A percentile compares a stretch with the other conserved stretches of the same genome.
Conservation (phyloP, 768 basidiomycete genomes). For the Mycena sanguinolenta region DNA sequence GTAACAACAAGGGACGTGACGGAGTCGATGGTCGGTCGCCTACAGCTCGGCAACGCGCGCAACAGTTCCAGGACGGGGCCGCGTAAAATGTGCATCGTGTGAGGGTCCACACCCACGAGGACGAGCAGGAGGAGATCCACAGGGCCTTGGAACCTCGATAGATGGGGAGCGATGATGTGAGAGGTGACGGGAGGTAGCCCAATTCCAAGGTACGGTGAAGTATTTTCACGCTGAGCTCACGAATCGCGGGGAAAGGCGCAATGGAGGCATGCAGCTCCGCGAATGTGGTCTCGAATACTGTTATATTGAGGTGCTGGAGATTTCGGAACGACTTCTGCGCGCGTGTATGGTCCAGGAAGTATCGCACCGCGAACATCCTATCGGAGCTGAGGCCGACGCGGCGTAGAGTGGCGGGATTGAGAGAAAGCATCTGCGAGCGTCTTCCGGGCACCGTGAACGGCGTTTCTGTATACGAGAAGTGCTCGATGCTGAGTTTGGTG, state of each 20-base stretch:
- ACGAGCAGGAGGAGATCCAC: neutral
- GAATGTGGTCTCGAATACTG: neutral
- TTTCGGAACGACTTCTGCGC: neutral
- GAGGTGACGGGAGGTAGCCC: neutral
- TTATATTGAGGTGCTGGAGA: neutral
- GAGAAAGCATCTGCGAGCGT: neutral
- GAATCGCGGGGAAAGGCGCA: neutral
- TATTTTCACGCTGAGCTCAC: neutral
- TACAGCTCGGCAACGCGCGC: neutral
- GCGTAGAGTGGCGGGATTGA: neutral
- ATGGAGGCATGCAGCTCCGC: neutral
- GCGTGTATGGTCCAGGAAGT: neutral
- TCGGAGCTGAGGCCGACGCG: neutral
- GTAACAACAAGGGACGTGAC: neutral
- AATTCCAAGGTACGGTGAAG: neutral
- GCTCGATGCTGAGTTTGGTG: neutral
- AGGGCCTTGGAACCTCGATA: neutral
- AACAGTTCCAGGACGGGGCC: neutral
- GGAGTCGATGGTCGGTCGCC: neutral
- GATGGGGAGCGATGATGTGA: neutral
- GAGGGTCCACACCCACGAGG: neutral
- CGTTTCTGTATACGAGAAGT: neutral
- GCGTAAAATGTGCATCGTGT: neutral
- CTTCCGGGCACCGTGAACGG: neutral
- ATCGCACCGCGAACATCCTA: neutral